Percentiles rank a stretch among this genome's conserved stretches.
phyloP scores from a whole-genome alignment of 305 asterid species.

The Plantago lanceolata region DNA sequence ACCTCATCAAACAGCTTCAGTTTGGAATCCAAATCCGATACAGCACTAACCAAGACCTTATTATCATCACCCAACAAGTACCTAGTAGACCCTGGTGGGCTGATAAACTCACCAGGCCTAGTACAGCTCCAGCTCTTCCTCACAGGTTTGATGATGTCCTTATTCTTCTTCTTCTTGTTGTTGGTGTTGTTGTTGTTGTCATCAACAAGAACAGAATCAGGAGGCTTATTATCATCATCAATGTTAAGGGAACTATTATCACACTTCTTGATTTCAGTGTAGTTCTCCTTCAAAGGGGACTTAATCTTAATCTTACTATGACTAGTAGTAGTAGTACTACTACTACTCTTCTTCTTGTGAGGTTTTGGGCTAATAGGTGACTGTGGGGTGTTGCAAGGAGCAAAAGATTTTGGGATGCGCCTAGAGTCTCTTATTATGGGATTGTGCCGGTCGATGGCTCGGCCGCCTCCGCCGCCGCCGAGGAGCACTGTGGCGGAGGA shows the following conservation, averaged over 20 bases:
- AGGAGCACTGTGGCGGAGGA: conserved; percentile 31
- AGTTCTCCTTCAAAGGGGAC: conserved; percentile 15
- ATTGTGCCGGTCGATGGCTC: conserved; percentile 74
- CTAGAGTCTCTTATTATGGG: conserved; percentile 69
- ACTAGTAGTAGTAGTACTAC: too few species aligned
- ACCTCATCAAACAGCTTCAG: conserved; percentile 25
- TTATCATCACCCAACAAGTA: conserved; percentile 49
- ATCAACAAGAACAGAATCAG: too few species aligned
- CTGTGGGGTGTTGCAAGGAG: conserved; percentile 28
- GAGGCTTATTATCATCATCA: conserved; percentile 12
- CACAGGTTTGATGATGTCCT: background rate
- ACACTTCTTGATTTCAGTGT: conserved; percentile 18
- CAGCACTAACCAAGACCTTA: conserved; percentile 24
- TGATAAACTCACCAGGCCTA: conserved; percentile 54
- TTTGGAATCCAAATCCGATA: conserved; percentile 40
- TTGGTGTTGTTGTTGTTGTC: too few species aligned
- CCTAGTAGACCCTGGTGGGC: conserved; percentile 64
- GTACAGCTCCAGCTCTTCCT: conserved; percentile 59
- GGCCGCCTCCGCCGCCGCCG: conserved; percentile 45
- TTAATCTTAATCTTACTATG: conserved; percentile 21
- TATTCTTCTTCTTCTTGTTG: background rate
- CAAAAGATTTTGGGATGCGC: conserved; percentile 28
- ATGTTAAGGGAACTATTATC: background rate
- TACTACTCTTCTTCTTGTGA: conserved; percentile 25
- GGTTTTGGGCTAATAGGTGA: conserved; percentile 31